Conservation (phyloP, 352 stramenopile genomes). For the Vaucheria bursata region DNA sequence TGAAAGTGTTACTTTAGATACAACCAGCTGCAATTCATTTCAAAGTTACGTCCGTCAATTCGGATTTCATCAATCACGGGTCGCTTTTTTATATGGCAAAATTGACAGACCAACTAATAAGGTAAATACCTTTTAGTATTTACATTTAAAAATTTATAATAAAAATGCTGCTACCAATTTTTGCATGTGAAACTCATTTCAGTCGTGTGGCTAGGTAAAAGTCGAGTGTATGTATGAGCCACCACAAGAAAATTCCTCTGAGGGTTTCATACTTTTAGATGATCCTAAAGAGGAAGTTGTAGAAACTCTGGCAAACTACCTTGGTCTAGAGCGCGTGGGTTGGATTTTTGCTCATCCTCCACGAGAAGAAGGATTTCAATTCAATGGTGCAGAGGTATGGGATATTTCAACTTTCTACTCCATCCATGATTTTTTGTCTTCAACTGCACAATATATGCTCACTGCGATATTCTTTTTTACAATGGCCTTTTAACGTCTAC, state of each 20-base stretch:
- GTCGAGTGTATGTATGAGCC: constrained; percentile 47
- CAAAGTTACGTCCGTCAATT: constrained; percentile 46
- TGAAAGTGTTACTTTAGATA: constrained; percentile 39
- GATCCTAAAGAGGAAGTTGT: constrained; percentile 40
- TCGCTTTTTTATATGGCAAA: constrained; percentile 11
- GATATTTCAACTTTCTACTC: too few species aligned
- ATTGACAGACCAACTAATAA: not conserved
- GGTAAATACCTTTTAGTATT: too few species aligned
- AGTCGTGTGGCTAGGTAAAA: constrained; percentile 32
- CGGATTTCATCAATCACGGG: constrained; percentile 29
- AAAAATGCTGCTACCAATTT: too few species aligned
- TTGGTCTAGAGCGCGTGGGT: constrained; percentile 68
- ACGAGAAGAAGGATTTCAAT: constrained; percentile 85
- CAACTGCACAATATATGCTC: too few species aligned
- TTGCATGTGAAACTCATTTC: too few species aligned
- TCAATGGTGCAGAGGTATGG: constrained; percentile 63
- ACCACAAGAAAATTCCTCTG: constrained; percentile 39
- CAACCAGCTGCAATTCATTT: constrained; percentile 40
- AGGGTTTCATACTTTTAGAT: constrained; percentile 39
- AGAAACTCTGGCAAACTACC: constrained; percentile 22
- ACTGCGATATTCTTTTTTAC: too few species aligned
- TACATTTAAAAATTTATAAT: too few species aligned
- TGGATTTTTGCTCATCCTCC: constrained; percentile 95
- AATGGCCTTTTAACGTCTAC: constrained; percentile 5
- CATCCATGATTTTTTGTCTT: too few species aligned